phyloP scores from a whole-genome alignment of 495 filamentous ascomycete species.

The Aspergillus conjunctus region DNA sequence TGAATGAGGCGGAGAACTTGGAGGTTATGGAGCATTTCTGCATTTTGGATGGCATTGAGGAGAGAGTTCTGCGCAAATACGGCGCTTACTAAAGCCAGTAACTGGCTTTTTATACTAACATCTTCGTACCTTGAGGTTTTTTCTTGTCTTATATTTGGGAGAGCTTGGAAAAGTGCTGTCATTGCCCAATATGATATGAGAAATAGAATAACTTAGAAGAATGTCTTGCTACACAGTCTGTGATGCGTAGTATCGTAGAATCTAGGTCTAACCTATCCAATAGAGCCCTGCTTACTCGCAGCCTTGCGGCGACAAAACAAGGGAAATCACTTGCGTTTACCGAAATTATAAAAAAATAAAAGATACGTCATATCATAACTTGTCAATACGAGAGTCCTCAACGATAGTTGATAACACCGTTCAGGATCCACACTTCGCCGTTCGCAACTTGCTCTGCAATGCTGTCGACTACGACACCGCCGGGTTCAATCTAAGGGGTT shows the following conservation, averaged over 20 bases:
- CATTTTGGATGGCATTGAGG: conserved; percentile 83
- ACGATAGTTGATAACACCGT: conserved; percentile 64
- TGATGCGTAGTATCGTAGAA: not conserved
- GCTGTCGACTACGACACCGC: conserved; percentile 69
- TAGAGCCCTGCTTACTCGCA: not conserved
- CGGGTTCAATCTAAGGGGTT: conserved; percentile 70
- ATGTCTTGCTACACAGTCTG: not conserved
- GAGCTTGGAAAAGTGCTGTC: not conserved
- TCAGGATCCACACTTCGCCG: conserved; percentile 81
- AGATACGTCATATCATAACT: conserved; percentile 23
- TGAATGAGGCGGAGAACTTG: conserved; percentile 88
- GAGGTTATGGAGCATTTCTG: conserved; percentile 93
- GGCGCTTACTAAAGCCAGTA: conserved; percentile 11
- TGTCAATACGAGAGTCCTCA: conserved; percentile 18
- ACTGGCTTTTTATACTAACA: not conserved
- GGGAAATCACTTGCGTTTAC: not conserved
- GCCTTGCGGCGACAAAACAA: no score
- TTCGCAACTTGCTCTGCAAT: conserved; percentile 76
- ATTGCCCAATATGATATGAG: not conserved
- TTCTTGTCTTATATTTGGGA: conserved; percentile 2
- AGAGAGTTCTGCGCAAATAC: conserved; percentile 66
- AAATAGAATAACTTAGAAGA: conserved; percentile 13
- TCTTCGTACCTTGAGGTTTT: not conserved
- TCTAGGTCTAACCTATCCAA: not conserved
- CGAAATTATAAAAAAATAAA: conserved; percentile 9